Evolutionary conservation across 352 stramenopile species (phyloP).

Genomic region (Globisporangium cederbergense): DNA sequence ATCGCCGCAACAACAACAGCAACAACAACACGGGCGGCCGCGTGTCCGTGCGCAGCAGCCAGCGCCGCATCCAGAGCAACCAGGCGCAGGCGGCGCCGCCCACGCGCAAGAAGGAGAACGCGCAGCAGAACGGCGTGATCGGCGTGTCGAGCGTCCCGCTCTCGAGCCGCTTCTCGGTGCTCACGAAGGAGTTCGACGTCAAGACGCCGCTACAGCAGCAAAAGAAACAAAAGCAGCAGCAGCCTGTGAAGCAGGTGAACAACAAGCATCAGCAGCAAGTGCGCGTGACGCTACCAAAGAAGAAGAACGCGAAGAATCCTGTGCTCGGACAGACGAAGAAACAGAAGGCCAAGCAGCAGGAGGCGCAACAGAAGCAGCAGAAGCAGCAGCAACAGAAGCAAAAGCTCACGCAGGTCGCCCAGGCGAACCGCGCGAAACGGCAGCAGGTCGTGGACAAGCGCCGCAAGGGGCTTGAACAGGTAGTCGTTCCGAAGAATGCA

Average conservation of each 20-base stretch:
- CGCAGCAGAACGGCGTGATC: constrained; percentile 31
- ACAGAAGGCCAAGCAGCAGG: constrained; percentile 16
- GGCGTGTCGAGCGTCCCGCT: constrained; percentile 66
- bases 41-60: constrained; percentile 41
- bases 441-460: constrained; percentile 73
- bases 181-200: constrained; percentile 42
- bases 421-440: constrained; percentile 69
- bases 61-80: constrained; percentile 63
- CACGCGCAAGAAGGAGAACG: constrained; percentile 22
- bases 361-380: constrained; percentile 35
- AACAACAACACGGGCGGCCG: constrained; percentile 24
- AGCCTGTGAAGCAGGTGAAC: constrained; percentile 19
- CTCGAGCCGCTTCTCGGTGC: constrained; percentile 69
- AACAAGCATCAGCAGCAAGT: constrained; percentile 19
- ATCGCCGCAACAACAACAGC: constrained; percentile 14
- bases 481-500: constrained; percentile 24
- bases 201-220: constrained; percentile 20
- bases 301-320: constrained; percentile 19
- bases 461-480: constrained; percentile 53
- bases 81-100: constrained; percentile 10
- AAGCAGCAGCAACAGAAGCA: constrained; percentile 56
- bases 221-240: constrained; percentile 7
- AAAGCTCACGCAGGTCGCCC: constrained; percentile 56
- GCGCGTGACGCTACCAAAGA: constrained; percentile 21
- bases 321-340: constrained; percentile 18